Percentiles rank a stretch among this genome's conserved stretches.
phyloP scores from a whole-genome alignment of 345 rosid genomes.

The Euphorbia peplus region DNA sequence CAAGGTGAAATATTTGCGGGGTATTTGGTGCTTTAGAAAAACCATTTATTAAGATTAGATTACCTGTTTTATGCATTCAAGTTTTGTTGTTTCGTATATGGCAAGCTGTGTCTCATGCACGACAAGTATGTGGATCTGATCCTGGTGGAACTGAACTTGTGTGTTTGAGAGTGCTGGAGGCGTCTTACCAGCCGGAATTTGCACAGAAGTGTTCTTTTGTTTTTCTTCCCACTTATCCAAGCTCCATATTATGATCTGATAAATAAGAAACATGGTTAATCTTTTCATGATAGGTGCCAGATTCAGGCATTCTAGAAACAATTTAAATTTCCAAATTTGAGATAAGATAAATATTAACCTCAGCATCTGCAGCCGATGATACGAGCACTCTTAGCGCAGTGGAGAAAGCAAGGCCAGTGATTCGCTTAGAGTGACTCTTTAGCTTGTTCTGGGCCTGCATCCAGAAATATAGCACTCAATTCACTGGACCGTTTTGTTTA shows the following conservation, averaged over 20 bases:
- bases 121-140: slow-evolving; percentile 59
- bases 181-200: slow-evolving; percentile 56
- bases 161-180: slow-evolving; percentile 50
- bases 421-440: slow-evolving; percentile 69
- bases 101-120: slow-evolving; percentile 78
- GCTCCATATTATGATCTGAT: slow-evolving; percentile 66
- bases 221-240: slow-evolving; percentile 79
- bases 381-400: slow-evolving; percentile 50
- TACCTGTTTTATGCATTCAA: slow-evolving; percentile 68
- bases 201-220: slow-evolving; percentile 48
- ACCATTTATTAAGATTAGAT: not conserved
- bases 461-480: not conserved
- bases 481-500: not conserved
- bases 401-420: slow-evolving; percentile 83
- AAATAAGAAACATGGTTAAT: not conserved
- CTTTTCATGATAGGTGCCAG: no score
- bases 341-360: slow-evolving; percentile 40
- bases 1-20: not conserved
- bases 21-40: not conserved
- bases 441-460: slow-evolving; percentile 65
- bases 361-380: slow-evolving; percentile 91
- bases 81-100: slow-evolving; percentile 64
- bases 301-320: no score
- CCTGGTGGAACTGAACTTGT: slow-evolving; percentile 66
- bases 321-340: not conserved